Evolutionary conservation across 768 basidiomycete genomes (phyloP).

Genomic region (Lactifluus volemus): DNA sequence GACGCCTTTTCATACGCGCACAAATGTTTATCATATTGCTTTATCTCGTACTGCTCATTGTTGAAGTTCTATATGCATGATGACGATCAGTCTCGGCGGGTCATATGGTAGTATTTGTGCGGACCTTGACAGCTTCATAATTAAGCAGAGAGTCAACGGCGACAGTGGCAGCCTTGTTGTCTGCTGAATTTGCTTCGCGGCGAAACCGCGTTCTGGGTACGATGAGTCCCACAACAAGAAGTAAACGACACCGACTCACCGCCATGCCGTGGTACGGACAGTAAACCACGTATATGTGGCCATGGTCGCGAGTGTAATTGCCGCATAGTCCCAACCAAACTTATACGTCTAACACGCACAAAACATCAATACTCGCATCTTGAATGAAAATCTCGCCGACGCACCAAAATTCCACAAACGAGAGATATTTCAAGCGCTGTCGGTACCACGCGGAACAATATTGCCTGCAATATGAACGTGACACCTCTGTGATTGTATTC

Average conservation of each 20-base stretch:
- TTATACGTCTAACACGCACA: conserved; percentile 68
- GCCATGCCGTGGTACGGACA: conserved; percentile 91
- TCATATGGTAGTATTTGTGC: conserved; percentile 1
- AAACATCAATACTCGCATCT: neutral
- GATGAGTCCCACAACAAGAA: neutral
- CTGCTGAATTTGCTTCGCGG: conserved; percentile 89
- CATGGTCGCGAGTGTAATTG: conserved; percentile 77
- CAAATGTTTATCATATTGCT: conserved; percentile 87
- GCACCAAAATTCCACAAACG: conserved; percentile 93
- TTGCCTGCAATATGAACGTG: conserved; percentile 86
- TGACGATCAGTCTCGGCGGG: neutral
- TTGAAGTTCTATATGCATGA: conserved; percentile 74
- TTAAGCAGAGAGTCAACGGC: conserved; percentile 96
- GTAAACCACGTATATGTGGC: conserved; percentile 96
- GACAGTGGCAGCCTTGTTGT: conserved; percentile 90
- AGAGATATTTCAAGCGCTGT: conserved; percentile 94
- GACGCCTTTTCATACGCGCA: conserved; percentile 84
- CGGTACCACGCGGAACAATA: conserved; percentile 91
- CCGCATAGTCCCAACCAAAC: conserved; percentile 96
- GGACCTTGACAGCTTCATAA: conserved; percentile 96
- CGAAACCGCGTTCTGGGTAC: conserved; percentile 76
- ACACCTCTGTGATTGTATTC: conserved; percentile 64
- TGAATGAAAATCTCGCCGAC: conserved; percentile 23
- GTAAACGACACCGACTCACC: conserved; percentile 37
- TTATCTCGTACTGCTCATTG: conserved; percentile 87